These are phyloP conservation scores for Carex cristatella DNA, from an alignment of 176 grass and related monocot genomes.

Conservation along the genomic window DNA sequence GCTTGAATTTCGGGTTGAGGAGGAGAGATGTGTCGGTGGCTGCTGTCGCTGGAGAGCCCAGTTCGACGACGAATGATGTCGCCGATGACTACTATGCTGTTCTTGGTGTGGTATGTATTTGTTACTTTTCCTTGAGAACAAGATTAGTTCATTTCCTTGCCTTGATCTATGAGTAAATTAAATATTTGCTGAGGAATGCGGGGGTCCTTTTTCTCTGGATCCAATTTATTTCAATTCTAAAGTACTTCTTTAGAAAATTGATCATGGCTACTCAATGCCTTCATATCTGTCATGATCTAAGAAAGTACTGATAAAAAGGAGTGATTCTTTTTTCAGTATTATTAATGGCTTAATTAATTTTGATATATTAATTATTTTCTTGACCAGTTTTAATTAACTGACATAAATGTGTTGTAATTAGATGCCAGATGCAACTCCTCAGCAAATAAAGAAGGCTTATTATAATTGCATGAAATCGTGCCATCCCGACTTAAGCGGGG, in stretches of 20 bases:
- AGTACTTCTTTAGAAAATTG: not conserved
- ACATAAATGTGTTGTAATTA: slow-evolving; percentile 22
- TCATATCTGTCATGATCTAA: not conserved
- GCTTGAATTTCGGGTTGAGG: not conserved
- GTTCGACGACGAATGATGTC: slow-evolving; percentile 26
- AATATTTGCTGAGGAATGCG: not conserved
- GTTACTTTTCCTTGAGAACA: not conserved
- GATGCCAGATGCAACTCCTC: slow-evolving; percentile 79
- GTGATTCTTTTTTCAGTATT: slow-evolving; percentile 4
- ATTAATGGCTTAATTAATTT: not conserved
- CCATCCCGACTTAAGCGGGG: slow-evolving; percentile 80
- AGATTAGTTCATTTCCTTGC: not conserved
- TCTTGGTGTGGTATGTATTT: slow-evolving; percentile 59
- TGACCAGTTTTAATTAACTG: not conserved
- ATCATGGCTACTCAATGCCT: not conserved
- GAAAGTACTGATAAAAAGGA: not conserved
- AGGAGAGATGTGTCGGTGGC: slow-evolving; percentile 16
- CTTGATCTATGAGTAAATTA: slow-evolving; percentile 9
- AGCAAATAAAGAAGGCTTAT: slow-evolving; percentile 89
- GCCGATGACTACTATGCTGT: slow-evolving; percentile 83
- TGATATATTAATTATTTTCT: not conserved
- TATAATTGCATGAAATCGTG: slow-evolving; percentile 92
- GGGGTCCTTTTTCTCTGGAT: not conserved
- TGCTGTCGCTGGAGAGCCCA: slow-evolving; percentile 27
- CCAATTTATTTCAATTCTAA: not conserved